phyloP scores from a whole-genome alignment of 371 early-diverging fungal species.

The Umbelopsis sp. region DNA sequence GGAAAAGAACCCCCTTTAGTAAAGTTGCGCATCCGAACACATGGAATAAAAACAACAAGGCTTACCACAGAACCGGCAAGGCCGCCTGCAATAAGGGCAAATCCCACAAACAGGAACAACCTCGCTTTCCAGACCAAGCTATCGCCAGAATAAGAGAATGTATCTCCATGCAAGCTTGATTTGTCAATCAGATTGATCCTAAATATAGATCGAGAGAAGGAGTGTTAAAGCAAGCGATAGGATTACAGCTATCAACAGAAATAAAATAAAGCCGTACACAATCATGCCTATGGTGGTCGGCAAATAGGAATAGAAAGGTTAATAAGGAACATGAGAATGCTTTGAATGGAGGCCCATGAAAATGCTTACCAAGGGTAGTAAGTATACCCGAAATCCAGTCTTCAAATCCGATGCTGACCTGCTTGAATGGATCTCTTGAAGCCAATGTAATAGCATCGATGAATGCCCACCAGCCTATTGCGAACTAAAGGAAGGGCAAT shows the following conservation, averaged over 20 bases:
- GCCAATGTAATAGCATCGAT: slow-evolving; percentile 70
- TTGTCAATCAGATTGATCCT: slow-evolving; percentile 64
- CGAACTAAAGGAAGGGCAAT: slow-evolving; percentile 54
- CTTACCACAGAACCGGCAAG: slow-evolving; percentile 77
- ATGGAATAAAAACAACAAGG: neutral
- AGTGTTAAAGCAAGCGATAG: no score
- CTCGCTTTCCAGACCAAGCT: slow-evolving; percentile 72
- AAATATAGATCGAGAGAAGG: neutral
- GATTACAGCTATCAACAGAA: neutral
- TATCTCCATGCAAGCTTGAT: slow-evolving; percentile 59
- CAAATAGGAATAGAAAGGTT: neutral
- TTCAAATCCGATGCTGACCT: slow-evolving; percentile 65
- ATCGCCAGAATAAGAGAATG: slow-evolving; percentile 43
- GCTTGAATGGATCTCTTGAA: slow-evolving; percentile 26
- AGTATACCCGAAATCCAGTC: slow-evolving; percentile 84
- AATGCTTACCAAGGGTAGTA: slow-evolving; percentile 57
- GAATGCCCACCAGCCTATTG: slow-evolving; percentile 86
- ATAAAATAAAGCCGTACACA: slow-evolving; percentile 54
- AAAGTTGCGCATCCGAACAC: neutral
- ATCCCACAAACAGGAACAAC: slow-evolving; percentile 76
- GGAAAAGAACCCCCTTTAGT: neutral
- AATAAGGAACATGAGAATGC: neutral
- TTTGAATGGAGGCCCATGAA: neutral
- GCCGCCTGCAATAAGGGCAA: slow-evolving; percentile 78
- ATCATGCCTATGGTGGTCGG: slow-evolving; percentile 52